Evolutionary conservation across 768 basidiomycete species (phyloP), one percentile per base, ranked within the genome.

Genomic region (Xerocomellus chrysenteron): DNA sequence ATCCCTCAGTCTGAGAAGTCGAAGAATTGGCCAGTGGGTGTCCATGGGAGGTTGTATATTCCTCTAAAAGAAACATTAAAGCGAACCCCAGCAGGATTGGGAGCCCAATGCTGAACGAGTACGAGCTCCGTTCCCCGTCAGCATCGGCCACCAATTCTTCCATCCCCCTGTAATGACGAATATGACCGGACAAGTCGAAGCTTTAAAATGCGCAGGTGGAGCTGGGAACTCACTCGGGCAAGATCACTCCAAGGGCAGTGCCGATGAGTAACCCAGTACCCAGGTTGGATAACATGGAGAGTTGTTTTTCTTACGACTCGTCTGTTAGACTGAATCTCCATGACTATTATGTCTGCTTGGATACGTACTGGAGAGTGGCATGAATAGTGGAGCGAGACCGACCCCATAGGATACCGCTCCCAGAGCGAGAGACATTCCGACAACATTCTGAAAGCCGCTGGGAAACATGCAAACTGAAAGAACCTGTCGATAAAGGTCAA

Each of bases 181-280:
- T 43, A 53, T 56, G 35, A 48, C 36, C 24, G 8, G 13, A 49
- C 32, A 5, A 30, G 16, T 48, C 16, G 33, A 43, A 32, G 21
- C 17, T 21, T 45, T 30, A 9, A 30, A 48, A 54, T 24, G 11
- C 11, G 16, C 26, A 28, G 11, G 44, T 36, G 33, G 24, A 5
- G n/a, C 19, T 14, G 37, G 43, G 32, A 16, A 85, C 89, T 70
- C 73, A 94, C 90, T 97, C 95, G 37, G 96, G 95, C 50, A 98
- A 87, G 60, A 98, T 92, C 26, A 98, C 85, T 13, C 92, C 92
- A 59, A 98, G 74, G 0, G 92, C 93, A 3, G 95, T 88, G 4
- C 95, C 95, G 14, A 97, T 80, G 17, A 98, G 79, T 12, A 98
- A 75, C 12, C 95, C 95, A 9, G 89, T 89, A 12, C 92, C 89